A percentile compares a stretch with the other conserved stretches of the same genome.
phyloP scores from a whole-genome alignment of 805 yeast species.

The Sungouiella thailandica region DNA sequence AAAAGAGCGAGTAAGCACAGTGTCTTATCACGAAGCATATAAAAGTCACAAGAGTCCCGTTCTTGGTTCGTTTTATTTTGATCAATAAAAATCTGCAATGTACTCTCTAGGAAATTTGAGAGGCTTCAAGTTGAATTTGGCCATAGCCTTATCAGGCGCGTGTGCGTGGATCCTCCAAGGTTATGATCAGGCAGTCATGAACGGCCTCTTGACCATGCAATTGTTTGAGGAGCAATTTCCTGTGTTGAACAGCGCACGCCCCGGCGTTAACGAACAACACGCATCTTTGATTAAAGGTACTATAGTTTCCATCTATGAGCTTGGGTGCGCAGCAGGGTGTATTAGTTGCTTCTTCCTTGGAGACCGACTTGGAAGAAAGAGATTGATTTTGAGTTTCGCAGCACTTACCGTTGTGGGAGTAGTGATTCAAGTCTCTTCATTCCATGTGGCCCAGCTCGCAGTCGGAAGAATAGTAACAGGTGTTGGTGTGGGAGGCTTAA shows the following conservation, averaged over 20 bases:
- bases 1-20: too few relatives aligned
- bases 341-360: background rate
- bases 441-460: background rate
- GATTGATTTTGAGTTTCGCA: background rate
- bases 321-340: background rate
- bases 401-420: background rate
- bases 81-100: too few relatives aligned
- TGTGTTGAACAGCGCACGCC: background rate
- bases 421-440: background rate
- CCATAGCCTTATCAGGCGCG: background rate
- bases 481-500: background rate
- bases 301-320: background rate
- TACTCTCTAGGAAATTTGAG: too few relatives aligned
- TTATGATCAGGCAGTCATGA: background rate
- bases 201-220: background rate
- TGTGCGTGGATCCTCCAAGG: background rate
- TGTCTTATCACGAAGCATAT: too few relatives aligned
- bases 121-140: background rate
- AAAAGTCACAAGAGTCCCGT: too few relatives aligned
- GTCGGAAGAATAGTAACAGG: background rate
- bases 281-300: background rate
- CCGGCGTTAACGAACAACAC: background rate
- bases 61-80: too few relatives aligned
- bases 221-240: background rate
- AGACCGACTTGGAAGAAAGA: background rate